Evolutionary conservation across 495 filamentous ascomycete genomes (phyloP), one percentile per base, ranked within the genome.

Genomic region (Bathelium albidoporum): DNA sequence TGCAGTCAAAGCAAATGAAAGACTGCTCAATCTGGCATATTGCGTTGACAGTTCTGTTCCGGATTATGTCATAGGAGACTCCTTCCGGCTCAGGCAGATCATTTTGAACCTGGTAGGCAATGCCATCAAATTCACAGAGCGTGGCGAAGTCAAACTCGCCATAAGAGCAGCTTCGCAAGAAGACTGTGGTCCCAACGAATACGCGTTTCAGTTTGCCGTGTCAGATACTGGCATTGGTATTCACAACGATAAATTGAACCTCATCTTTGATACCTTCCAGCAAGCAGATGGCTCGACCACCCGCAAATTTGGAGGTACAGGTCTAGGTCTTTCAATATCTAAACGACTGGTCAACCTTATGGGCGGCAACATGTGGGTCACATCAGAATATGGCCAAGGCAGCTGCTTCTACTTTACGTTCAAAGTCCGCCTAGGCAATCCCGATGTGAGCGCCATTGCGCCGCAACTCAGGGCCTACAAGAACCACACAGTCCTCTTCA

Each of bases 191-290:
- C 78, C 81, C 28, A 85, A 87, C 66, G 89, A 96, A 72, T 96
- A 95, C 70, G 89, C 91, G 16, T 94, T 97, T 71, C 90, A 97
- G 73, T 97, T 99, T 75, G 89, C 92, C 20, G 94, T 99, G 41
- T 89, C 90, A 1, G 94, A 99, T 72, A 99, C 95, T 28, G 94
- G 94, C 60, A 99, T 99, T 71, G 94, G 94, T 68, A 97, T 99
- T 65, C 90, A 93, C 71, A 81, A 87, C 59, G 94, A 97, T 72
- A 99, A 99, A 77, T 84, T 97, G 29, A 91, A 97, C 73, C 77
- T 97, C 63, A 99, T 99, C 73, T 99, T 99, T 73, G 94, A 97
- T 75, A 99, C 94, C 16, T 99, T 99, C 85, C 95, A 96, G 71
- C 94, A 99, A 77, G 94, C 94, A 11, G 94, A 99, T 76, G 94